Evolutionary conservation across 2,329 filamentous ascomycete species (phyloP).

Genomic region (Stagonosporopsis chrysanthemi): DNA sequence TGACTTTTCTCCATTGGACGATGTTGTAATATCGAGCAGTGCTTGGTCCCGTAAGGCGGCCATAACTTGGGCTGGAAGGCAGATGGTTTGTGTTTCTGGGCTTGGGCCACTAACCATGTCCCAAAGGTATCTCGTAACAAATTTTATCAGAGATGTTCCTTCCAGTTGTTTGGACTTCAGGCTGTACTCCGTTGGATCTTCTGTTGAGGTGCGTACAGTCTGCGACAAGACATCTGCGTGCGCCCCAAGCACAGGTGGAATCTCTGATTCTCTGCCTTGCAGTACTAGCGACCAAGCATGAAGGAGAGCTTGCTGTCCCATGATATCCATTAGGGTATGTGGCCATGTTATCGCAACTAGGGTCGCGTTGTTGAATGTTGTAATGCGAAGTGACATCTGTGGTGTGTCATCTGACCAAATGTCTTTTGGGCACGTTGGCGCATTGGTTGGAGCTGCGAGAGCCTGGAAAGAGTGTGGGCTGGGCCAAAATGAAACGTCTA

Average conservation of each 20-base stretch:
- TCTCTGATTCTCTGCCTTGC: slow-evolving; percentile 52
- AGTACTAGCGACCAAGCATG: slow-evolving; percentile 58
- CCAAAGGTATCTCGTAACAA: not conserved
- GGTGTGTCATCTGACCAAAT: slow-evolving; percentile 48
- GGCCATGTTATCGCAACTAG: slow-evolving; percentile 57
- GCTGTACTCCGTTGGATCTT: not conserved
- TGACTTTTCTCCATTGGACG: not conserved
- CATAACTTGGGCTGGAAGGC: not conserved
- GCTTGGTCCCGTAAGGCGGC: slow-evolving; percentile 34
- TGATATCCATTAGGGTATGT: slow-evolving; percentile 59
- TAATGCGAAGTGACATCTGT: slow-evolving; percentile 58
- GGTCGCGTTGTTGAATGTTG: slow-evolving; percentile 60
- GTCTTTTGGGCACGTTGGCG: not conserved
- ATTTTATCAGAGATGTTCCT: not conserved
- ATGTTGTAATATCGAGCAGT: not conserved
- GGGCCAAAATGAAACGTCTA: not conserved
- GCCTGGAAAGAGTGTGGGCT: not conserved
- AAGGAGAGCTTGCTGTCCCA: slow-evolving; percentile 55
- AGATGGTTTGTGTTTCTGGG: not conserved
- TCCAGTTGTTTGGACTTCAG: not conserved
- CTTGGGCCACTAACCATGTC: not conserved
- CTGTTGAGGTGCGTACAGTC: not conserved
- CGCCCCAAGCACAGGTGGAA: slow-evolving; percentile 38
- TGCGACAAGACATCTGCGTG: not conserved
- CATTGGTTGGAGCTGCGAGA: not conserved